Base-by-base conservation (phyloP, 257 asterid genomes). In the Capsicum pubescens region DNA sequence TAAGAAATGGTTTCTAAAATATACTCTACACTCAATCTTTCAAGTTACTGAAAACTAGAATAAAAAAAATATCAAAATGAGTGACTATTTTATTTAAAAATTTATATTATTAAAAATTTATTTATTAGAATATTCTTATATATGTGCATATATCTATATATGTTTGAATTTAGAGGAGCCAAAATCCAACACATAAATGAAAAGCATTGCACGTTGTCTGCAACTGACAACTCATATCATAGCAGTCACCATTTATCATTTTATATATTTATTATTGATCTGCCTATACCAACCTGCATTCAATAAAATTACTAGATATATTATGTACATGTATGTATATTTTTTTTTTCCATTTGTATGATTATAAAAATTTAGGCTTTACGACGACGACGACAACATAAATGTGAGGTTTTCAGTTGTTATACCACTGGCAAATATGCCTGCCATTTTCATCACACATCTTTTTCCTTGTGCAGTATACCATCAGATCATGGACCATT, bases 261-360 rank as follows among this genome's bases (percentile, higher is more conserved):
- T 66, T 84, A 39, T 83, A 90, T 83, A 90, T 84, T 87, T 89
- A 90, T 87, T 89, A 84, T 85, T 81, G 92, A 91, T 87, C 93
- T 91, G 91, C 90, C 92, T 81, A 86, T 86, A 89, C 89, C 95
- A 82, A 89, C 81, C 92, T 87, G 92, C 95, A 84, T 91, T 91
- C 68, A 91, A 89, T 86, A 77, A 76, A 76, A 52, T 54, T 8
- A 76, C 48, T 52, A 52, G 14, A 54, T 52, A 77, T 26, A 52
- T 26, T 63, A 10, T 26, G 21, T 63, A 1, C 9, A 61, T 64
- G 0, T 36, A 15, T 39, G 11, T 16, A 70, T 15, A 72, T 4
- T 52, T 26, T 26, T 26, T 26, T 26, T 26, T 68, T 68, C 58
- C 66, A 13, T 78, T 68, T 60, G 32, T 77, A 77, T 79, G 58